These are phyloP conservation scores for Penicillium verhagenii DNA, from an alignment of 495 filamentous ascomycete species.

Conservation along the genomic window DNA sequence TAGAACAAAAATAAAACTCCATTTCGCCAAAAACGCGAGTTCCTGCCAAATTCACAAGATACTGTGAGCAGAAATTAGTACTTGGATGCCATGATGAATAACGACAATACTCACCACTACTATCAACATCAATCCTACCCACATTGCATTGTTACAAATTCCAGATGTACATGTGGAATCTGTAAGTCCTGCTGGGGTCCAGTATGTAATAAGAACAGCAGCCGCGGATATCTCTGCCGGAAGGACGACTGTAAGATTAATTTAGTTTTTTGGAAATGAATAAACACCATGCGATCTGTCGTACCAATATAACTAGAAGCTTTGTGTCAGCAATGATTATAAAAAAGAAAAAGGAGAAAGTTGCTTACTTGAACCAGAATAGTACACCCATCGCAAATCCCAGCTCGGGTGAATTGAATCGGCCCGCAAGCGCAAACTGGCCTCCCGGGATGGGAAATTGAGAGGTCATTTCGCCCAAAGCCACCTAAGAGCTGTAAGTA, in stretches of 20 bases:
- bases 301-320: conserved; percentile 13
- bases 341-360: background rate
- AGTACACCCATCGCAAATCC: conserved; percentile 25
- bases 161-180: conserved; percentile 25
- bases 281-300: background rate
- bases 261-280: background rate
- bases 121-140: conserved; percentile 21
- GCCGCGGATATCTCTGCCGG: conserved; percentile 40
- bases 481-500: background rate
- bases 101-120: conserved; percentile 17
- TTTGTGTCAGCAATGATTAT: background rate
- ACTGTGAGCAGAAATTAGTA: conserved; percentile 4
- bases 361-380: conserved; percentile 22
- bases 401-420: conserved; percentile 15
- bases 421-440: conserved; percentile 15
- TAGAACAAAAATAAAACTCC: conserved; percentile 28
- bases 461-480: conserved; percentile 18
- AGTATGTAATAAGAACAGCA: conserved; percentile 49
- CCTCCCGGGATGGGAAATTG: conserved; percentile 17
- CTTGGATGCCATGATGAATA: background rate
- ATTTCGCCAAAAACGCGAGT: conserved; percentile 25
- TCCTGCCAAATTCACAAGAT: conserved; percentile 18
- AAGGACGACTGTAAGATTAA: conserved; percentile 1
- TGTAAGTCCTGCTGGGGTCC: conserved; percentile 21
- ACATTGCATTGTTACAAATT: conserved; percentile 29